Evolutionary conservation across 305 asterid species (phyloP).

Genomic region (Caryopteris hybrid): DNA sequence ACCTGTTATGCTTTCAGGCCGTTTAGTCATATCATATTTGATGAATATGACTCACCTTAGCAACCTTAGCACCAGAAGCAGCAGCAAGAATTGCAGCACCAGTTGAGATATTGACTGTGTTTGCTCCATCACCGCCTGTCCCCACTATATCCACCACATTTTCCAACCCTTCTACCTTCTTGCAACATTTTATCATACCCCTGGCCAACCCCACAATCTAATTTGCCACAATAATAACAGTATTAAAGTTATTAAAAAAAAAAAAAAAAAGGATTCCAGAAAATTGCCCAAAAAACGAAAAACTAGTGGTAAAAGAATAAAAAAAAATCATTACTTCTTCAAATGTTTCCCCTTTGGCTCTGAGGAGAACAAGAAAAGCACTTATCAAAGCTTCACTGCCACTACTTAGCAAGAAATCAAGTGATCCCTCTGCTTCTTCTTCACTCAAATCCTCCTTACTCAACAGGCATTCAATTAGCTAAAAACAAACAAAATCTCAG

Average conservation of each 20-base stretch:
- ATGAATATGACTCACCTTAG: constrained; percentile 43
- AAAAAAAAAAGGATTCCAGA: too few species aligned
- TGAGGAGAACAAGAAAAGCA: constrained; percentile 79
- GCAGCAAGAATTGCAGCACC: constrained; percentile 94
- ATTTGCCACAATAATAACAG: background rate
- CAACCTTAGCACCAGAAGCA: constrained; percentile 82
- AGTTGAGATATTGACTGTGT: constrained; percentile 78
- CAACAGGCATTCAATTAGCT: constrained; percentile 65
- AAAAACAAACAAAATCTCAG: background rate
- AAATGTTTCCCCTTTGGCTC: constrained; percentile 89
- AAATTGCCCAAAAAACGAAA: background rate
- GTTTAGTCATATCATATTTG: too few species aligned
- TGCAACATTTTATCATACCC: constrained; percentile 66
- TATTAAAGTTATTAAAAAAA: too few species aligned
- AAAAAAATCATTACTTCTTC: constrained; percentile 44
- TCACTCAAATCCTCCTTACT: constrained; percentile 60
- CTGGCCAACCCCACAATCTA: constrained; percentile 82
- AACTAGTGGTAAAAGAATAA: background rate
- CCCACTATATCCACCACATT: constrained; percentile 80
- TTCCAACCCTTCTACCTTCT: constrained; percentile 55
- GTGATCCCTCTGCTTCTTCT: constrained; percentile 71
- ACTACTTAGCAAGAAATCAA: constrained; percentile 51
- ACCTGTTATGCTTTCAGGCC: too few species aligned
- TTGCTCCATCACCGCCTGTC: constrained; percentile 86
- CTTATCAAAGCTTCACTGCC: constrained; percentile 73